Conservation (phyloP, 2,329 filamentous ascomycete genomes). For the Ceratocystis diversiconidia region DNA sequence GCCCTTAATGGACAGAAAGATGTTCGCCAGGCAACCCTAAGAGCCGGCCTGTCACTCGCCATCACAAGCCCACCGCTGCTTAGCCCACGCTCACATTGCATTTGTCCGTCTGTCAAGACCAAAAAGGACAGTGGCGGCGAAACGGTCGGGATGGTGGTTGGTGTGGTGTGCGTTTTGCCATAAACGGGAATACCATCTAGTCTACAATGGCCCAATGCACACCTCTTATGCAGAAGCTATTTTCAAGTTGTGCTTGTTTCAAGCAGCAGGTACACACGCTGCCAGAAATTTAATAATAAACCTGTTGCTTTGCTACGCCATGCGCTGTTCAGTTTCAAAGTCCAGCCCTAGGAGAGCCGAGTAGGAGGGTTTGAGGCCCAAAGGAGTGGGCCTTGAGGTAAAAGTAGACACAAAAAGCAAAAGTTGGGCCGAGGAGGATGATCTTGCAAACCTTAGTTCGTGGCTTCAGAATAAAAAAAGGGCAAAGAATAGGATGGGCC, state of each 20-base stretch:
- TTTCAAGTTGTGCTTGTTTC: neutral
- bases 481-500: neutral
- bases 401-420: neutral
- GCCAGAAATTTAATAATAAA: neutral
- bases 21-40: neutral
- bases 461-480: neutral
- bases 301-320: conserved; percentile 1
- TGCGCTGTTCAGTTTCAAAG: neutral
- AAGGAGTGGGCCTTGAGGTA: neutral
- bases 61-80: neutral
- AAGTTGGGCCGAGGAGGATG: neutral
- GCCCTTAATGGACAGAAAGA: no score
- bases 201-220: neutral
- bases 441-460: neutral
- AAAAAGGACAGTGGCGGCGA: neutral
- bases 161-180: neutral
- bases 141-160: neutral
- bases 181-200: neutral
- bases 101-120: neutral
- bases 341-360: conserved; percentile 1
- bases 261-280: neutral
- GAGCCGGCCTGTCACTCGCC: neutral
- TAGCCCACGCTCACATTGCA: neutral
- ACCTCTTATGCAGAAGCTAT: neutral
- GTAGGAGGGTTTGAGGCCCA: neutral